Conservation (phyloP, 139 green algal genomes). For the Volvox africanus region DNA sequence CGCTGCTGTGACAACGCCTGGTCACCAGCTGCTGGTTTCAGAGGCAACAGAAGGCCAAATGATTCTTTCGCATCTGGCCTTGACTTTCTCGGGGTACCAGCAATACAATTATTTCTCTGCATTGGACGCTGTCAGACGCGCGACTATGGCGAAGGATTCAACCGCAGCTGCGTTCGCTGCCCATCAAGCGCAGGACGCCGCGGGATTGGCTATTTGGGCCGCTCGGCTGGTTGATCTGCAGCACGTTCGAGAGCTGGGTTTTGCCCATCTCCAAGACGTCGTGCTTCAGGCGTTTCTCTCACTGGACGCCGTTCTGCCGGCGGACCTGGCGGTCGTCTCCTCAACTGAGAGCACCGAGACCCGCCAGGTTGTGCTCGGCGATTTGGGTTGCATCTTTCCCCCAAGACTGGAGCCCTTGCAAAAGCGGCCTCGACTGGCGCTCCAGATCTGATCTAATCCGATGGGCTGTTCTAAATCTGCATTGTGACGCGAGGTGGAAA, state of each 20-base stretch:
- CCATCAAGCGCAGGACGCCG: background rate
- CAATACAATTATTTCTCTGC: background rate
- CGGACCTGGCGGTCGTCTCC: background rate
- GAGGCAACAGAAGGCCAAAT: background rate
- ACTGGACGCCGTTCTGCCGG: too few species aligned
- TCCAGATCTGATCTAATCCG: too few species aligned
- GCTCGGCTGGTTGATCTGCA: background rate
- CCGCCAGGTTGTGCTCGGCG: background rate
- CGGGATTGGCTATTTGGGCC: background rate
- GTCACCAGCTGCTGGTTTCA: background rate
- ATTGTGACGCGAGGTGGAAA: too few species aligned
- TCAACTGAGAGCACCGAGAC: background rate
- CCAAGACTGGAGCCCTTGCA: background rate
- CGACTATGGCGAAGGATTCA: background rate
- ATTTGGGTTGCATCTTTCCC: background rate
- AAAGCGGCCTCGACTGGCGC: background rate
- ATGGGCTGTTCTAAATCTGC: too few species aligned
- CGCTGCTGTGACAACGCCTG: background rate
- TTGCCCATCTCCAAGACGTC: background rate
- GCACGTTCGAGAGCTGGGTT: background rate
- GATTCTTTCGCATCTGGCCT: background rate
- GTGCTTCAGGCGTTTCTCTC: background rate
- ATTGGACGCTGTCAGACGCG: background rate
- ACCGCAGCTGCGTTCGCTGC: background rate
- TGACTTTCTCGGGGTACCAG: background rate